Base-by-base conservation (phyloP, 2,329 filamentous ascomycete genomes). In the Fusarium chuoi region DNA sequence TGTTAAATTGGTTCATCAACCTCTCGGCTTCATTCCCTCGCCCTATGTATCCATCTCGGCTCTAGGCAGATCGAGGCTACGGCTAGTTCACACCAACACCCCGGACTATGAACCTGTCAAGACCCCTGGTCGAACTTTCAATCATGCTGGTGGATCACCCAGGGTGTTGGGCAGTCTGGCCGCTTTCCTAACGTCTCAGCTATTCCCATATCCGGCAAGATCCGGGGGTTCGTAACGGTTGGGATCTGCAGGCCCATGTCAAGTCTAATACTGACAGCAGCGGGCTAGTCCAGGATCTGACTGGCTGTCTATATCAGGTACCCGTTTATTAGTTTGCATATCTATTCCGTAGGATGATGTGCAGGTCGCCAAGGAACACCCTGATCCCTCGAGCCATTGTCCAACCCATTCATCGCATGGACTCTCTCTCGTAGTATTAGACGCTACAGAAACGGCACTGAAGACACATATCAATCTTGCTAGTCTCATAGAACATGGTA, bases 351-450 rank as follows among this genome's bases (percentile, higher is more conserved):
- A 10, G 7, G 6, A 8, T 5, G 24, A 51, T 14, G 15, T 9
- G 15, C 22, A 18, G 4, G n/a, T 17, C 30, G 26, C 26, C 26
- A 17, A 30, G 10, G 7, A 3, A 3, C 22, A 20, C 1, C 15
- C 17, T 51, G 7, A 18, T 30, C 3, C 17, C 22, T 33, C 17
- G 12, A 11, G 22, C 48, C 6, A 24, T 5, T 14, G 2, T 2
- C 8, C 22, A 51, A 2, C 12, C 1, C 4, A 0, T 13, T 10
- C 7, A 5, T 14, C 7, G 13, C 10, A 11, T 5, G 9, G 15
- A 24, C 3, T 1, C 7, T 7, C 4, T 20, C 3, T 35, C 6
- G 8, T 3, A 20, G 14, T 8, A 1, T 3, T 14, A 2, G 2
- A 35, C 3, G 11, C 2, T 14, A 7, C 4, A 24, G 2, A 20